These are phyloP conservation scores for Clavaria fumosa DNA, from an alignment of 768 basidiomycete species.

Conservation along the genomic window DNA sequence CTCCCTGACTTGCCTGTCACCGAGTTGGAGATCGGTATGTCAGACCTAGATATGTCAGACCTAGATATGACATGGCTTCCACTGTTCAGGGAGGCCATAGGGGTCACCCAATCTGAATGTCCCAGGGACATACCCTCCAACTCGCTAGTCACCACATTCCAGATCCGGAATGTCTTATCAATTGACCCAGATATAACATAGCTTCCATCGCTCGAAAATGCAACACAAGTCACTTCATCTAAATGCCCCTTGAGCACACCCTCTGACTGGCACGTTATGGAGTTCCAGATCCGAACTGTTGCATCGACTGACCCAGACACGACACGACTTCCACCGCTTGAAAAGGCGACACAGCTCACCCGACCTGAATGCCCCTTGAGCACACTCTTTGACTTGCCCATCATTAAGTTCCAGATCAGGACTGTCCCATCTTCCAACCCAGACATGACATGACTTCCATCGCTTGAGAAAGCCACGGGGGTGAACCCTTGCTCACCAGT, in stretches of 20 bases:
- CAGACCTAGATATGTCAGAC: too few relatives aligned
- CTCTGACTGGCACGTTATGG: conserved; percentile 3
- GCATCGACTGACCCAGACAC: conserved; percentile 12
- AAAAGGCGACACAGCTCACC: conserved; percentile 15
- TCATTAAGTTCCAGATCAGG: conserved; percentile 6
- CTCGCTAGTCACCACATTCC: not conserved
- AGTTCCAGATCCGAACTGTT: conserved; percentile 14
- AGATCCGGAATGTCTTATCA: conserved; percentile 32
- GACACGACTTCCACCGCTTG: conserved; percentile 15
- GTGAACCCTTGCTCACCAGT: conserved; percentile 1
- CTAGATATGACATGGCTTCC: too few relatives aligned
- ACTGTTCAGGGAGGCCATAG: too few relatives aligned
- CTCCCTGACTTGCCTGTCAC: too few relatives aligned
- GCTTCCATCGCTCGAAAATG: conserved; percentile 35
- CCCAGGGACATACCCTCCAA: too few relatives aligned
- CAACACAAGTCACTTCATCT: conserved; percentile 14
- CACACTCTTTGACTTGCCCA: not conserved
- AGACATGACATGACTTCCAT: conserved; percentile 4
- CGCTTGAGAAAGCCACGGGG: conserved; percentile 6
- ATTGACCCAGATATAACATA: conserved; percentile 33
- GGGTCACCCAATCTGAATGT: too few relatives aligned
- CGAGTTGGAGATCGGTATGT: too few relatives aligned
- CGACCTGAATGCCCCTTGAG: conserved; percentile 1
- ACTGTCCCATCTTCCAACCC: conserved; percentile 2
- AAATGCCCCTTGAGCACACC: conserved; percentile 6